These are phyloP conservation scores for Cutaneotrichosporon sp. DNA, from an alignment of 1,284 basidiomycete genomes.

Conservation along the genomic window DNA sequence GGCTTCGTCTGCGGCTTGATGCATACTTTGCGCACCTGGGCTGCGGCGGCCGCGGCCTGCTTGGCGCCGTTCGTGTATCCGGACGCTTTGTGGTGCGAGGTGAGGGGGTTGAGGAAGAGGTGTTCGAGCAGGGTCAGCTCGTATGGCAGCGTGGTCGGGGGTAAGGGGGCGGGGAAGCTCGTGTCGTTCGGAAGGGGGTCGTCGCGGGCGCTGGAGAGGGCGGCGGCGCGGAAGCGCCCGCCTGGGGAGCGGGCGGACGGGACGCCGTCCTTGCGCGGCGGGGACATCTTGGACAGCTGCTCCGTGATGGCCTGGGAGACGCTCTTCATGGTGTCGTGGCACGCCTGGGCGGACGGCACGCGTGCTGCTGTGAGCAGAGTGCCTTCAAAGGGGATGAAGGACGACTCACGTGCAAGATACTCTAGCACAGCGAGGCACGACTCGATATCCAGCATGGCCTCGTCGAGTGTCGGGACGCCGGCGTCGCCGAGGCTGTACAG, in stretches of 20 bases:
- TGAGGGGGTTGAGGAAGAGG: conserved; percentile 49
- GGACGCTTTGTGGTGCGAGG: conserved; percentile 45
- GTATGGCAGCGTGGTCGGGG: conserved; percentile 43
- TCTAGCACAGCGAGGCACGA: conserved; percentile 47
- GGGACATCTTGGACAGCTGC: conserved; percentile 36
- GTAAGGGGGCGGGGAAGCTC: conserved; percentile 42
- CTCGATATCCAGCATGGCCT: conserved; percentile 48
- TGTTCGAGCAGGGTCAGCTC: conserved; percentile 49
- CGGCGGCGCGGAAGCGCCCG: conserved; percentile 29
- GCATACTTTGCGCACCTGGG: neutral
- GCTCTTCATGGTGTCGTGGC: conserved; percentile 47
- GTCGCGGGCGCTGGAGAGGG: conserved; percentile 42
- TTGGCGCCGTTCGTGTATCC: conserved; percentile 43
- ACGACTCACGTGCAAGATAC: conserved; percentile 45
- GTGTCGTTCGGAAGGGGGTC: conserved; percentile 37
- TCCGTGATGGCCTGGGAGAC: conserved; percentile 45
- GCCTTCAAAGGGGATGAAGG: neutral
- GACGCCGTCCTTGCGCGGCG: conserved; percentile 16
- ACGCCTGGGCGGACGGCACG: conserved; percentile 47
- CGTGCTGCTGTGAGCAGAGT: conserved; percentile 28
- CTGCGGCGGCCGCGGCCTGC: neutral
- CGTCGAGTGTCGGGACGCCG: conserved; percentile 45
- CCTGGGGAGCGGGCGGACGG: conserved; percentile 22
- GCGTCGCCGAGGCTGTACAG: conserved; percentile 46
- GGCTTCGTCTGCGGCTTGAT: neutral